phyloP scores from a whole-genome alignment of 2,329 filamentous ascomycete species.

The Colletotrichum sp. region DNA sequence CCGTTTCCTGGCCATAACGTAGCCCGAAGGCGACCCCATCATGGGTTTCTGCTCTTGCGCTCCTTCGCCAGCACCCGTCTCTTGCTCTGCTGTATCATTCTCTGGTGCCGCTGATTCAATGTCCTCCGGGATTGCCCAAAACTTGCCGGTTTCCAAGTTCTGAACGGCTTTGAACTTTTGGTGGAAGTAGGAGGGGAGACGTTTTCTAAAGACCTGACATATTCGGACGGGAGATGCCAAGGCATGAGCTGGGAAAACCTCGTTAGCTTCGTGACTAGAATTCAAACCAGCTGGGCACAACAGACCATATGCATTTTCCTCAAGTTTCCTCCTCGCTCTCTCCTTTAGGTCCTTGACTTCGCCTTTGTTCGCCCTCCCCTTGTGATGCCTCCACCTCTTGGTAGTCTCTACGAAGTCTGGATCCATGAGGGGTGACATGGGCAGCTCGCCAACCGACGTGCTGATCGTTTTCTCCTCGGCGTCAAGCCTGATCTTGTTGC shows the following conservation, averaged over 20 bases:
- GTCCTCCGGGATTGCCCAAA: constrained; percentile 61
- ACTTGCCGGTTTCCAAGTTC: constrained; percentile 56
- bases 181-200: constrained; percentile 66
- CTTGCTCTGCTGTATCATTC: background rate
- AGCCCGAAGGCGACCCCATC: background rate
- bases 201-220: constrained; percentile 53
- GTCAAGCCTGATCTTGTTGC: constrained; percentile 40
- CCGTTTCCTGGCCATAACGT: constrained; percentile 15
- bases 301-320: constrained; percentile 68
- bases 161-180: constrained; percentile 63
- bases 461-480: constrained; percentile 44
- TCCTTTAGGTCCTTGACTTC: constrained; percentile 27
- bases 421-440: constrained; percentile 61
- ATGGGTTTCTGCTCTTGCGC: background rate
- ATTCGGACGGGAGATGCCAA: constrained; percentile 65
- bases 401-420: constrained; percentile 51
- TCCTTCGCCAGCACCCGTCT: background rate
- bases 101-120: background rate
- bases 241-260: constrained; percentile 55
- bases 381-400: constrained; percentile 44
- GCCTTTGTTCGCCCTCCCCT: constrained; percentile 31
- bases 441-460: constrained; percentile 52
- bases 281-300: background rate
- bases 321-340: constrained; percentile 63
- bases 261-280: background rate